These are phyloP conservation scores for Chalaropsis thielavioides DNA, from an alignment of 2,329 filamentous ascomycete species.

Conservation along the genomic window DNA sequence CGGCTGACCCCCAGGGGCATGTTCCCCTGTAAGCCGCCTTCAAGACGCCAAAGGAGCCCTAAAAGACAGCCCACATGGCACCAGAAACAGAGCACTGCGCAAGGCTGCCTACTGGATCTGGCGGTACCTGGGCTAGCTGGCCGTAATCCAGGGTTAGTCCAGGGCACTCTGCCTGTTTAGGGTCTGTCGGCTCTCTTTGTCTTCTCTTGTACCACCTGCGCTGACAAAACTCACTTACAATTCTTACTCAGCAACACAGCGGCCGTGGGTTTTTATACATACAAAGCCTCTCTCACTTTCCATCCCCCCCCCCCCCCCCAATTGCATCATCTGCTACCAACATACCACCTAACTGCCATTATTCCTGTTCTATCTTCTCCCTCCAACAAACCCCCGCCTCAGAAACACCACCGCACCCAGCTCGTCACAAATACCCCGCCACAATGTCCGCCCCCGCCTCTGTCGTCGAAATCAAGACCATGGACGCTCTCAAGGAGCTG, in stretches of 20 bases:
- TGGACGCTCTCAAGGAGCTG: slow-evolving; percentile 12
- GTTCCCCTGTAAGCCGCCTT: not conserved
- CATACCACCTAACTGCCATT: not conserved
- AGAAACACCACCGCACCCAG: not conserved
- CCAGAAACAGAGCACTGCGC: not conserved
- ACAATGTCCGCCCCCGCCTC: slow-evolving; percentile 11
- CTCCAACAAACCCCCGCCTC: not conserved
- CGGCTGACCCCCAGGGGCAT: not conserved
- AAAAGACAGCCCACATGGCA: not conserved
- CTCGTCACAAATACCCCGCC: too few species aligned
- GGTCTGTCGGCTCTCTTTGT: not conserved
- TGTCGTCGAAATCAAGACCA: slow-evolving; percentile 14
- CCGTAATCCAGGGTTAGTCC: not conserved
- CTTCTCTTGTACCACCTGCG: not conserved
- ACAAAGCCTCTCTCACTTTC: not conserved
- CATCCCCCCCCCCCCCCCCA: too few species aligned
- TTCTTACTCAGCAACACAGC: not conserved
- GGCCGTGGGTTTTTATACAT: not conserved
- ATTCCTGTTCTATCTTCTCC: not conserved
- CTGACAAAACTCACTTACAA: not conserved
- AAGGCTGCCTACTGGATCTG: not conserved
- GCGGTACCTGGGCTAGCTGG: not conserved
- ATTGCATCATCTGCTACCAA: not conserved
- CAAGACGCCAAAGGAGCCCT: not conserved
- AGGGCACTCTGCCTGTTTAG: not conserved